Evolutionary conservation across 2,329 filamentous ascomycete species (phyloP), one percentile per base, ranked within the genome.

Genomic region (Microsporum audouinii): DNA sequence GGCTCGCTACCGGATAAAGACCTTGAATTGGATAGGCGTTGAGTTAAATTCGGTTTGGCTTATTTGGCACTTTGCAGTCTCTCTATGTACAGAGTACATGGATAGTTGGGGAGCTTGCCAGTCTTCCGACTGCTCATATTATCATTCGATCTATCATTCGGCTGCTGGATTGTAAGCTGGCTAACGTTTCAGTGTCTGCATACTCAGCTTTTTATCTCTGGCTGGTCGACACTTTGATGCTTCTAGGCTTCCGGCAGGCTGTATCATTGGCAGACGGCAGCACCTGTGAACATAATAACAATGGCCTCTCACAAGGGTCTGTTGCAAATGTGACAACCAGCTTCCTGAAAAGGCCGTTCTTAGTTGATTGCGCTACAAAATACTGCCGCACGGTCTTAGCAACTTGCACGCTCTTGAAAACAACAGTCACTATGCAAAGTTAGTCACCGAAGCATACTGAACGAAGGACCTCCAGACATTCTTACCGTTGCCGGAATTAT

Each of bases 401-500:
- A 59, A 71, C 66, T n/a, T 64, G 63, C 27, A 72, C 73, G 57
- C 68, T 72, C 60, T 72, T 71, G 65, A 76, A 75, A 43, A 74
- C 70, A 5, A 70, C 72, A 45, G 73, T 76, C 14, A 73, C 73
- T 75, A 45, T 14, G 45, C 8, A 49, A 38, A 17, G 51, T 29
- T 43, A 60, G 38, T 45, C 59, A 31, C 17, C 14, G 8, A 47
- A 47, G 3, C 5, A 29, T 53, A 59, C 17, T 2, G 36, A 53
- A 4, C 38, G 23, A 47, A 31, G 17, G 36, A 27, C 31, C 57
- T 7, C 17, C 29, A 14, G 10, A 12, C n/a, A 23, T 12, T 67
- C 73, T 67, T 67, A 76, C 74, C 75, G 59, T 77, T 77, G 5
- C 75, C 75, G 60, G 70, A 69, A 60, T 77, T 77, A 63, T 75